Base-by-base conservation (phyloP, 2,329 filamentous ascomycete genomes). In the Pleoardoris graminearum region DNA sequence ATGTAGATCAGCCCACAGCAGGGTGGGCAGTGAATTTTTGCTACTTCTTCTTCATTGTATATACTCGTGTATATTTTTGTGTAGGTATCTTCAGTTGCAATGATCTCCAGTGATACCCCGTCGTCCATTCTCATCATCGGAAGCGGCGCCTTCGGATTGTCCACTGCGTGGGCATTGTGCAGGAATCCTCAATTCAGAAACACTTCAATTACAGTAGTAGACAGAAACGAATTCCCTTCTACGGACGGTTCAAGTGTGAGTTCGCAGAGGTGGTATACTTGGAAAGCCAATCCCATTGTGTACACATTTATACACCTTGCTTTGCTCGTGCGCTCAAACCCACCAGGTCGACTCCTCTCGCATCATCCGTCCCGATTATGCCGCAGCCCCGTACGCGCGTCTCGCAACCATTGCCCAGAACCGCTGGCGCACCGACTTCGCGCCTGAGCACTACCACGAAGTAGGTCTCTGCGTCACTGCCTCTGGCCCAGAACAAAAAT, bases 321-420 rank as follows among this genome's bases (percentile, higher is more conserved):
- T 19, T 21, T 32, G 3, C 39, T 35, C 32, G 27, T 42, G 10
- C 23, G 14, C 16, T 39, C 37, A 51, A 29, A 16, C 7, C 30
- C n/a, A 14, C 45, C 45, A 75, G 72, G 75, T 85, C 55, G 84
- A 87, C 68, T 77, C 77, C 39, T 85, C 81, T 19, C 82, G 84
- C 50, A 86, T 86, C 59, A 78, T 87, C 44, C 80, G 84, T 29
- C 80, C 86, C 32, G 93, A 97, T 79, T 97, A 97, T 68, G 86
- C 89, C 4, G 86, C 93, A 67, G 77, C 83, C 0, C 82, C 86
- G 19, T 97, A 97, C 74, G 83, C 90, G 5, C 76, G 79, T 14
- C 84, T 97, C 39, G 91, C 87, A 17, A 80, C 83, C 16, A 78
- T 84, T 30, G 91, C 91, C 1, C 88, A 90, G 65, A 73, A 79